A percentile compares a stretch with the other conserved stretches of the same genome.
These are phyloP conservation scores for Nannochloropsis salina DNA, from an alignment of 108 stramenopile genomes.

Conservation along the genomic window DNA sequence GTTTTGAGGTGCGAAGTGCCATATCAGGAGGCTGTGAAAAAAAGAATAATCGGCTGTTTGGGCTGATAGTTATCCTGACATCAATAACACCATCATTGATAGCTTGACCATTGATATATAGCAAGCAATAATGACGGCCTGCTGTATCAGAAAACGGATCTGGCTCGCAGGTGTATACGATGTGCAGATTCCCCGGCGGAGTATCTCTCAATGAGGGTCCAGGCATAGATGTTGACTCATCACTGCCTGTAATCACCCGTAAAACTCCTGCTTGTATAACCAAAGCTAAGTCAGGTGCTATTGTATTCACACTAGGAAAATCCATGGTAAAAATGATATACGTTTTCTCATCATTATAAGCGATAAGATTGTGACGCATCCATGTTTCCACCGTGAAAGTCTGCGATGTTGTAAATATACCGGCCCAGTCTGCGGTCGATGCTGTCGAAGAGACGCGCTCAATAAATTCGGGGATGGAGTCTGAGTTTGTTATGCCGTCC, in stretches of 20 bases:
- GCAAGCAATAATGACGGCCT: neutral
- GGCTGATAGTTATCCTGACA: neutral
- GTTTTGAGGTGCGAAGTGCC: slow-evolving; percentile 10
- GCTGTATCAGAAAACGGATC: neutral
- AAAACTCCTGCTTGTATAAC: neutral
- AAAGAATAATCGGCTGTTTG: slow-evolving; percentile 11
- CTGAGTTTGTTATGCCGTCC: neutral
- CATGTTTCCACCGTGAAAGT: neutral
- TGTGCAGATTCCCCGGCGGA: neutral
- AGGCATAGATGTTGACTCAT: neutral
- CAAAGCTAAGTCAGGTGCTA: slow-evolving; percentile 10
- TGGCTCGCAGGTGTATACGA: slow-evolving; percentile 9
- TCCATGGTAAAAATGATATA: slow-evolving; percentile 5
- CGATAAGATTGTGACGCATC: neutral
- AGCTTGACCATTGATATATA: neutral
- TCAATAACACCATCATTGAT: slow-evolving; percentile 1
- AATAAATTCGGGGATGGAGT: neutral
- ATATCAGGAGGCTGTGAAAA: neutral
- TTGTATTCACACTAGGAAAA: neutral
- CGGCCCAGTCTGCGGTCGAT: neutral
- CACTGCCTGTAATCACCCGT: neutral
- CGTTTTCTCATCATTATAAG: neutral
- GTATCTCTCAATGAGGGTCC: neutral
- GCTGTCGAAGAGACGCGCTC: neutral
- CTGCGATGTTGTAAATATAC: neutral